Evolutionary conservation across 2,329 filamentous ascomycete species (phyloP).

Genomic region (Acarospora socialis): DNA sequence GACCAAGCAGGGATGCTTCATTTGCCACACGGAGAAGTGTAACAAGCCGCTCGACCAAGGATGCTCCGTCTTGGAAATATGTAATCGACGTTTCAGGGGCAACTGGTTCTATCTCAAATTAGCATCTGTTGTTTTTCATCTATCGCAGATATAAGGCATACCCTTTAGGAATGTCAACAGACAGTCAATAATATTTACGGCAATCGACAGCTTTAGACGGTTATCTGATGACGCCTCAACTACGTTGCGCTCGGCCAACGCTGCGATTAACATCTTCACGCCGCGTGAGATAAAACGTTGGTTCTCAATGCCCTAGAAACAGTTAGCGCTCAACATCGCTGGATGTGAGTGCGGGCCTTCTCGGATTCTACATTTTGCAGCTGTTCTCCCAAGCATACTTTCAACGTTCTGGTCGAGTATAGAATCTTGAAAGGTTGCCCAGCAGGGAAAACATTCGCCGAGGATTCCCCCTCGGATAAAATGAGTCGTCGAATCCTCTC

Average conservation of each 20-base stretch:
- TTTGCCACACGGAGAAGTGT: slow-evolving; percentile 18
- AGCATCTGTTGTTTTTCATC: too few species aligned
- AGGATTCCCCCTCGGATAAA: slow-evolving; percentile 36
- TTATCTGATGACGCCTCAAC: slow-evolving; percentile 31
- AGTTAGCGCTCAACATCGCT: slow-evolving; percentile 11
- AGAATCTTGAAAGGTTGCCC: slow-evolving; percentile 58
- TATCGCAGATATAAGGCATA: slow-evolving; percentile 18
- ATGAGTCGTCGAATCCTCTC: slow-evolving; percentile 47
- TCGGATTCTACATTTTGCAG: slow-evolving; percentile 23
- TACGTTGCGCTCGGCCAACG: slow-evolving; percentile 45
- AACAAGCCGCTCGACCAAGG: slow-evolving; percentile 21
- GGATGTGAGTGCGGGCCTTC: too few species aligned
- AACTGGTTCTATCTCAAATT: slow-evolving; percentile 5
- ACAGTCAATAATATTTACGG: slow-evolving; percentile 41
- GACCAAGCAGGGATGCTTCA: slow-evolving; percentile 8
- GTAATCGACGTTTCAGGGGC: background rate
- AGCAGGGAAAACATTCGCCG: slow-evolving; percentile 51
- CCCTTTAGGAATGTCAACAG: slow-evolving; percentile 43
- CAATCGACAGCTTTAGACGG: slow-evolving; percentile 35
- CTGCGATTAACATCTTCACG: slow-evolving; percentile 42
- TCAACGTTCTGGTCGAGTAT: slow-evolving; percentile 56
- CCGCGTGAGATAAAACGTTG: slow-evolving; percentile 27
- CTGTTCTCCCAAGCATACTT: slow-evolving; percentile 42
- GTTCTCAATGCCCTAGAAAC: slow-evolving; percentile 21
- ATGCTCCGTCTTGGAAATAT: slow-evolving; percentile 11